Percentiles rank a stretch among this genome's conserved stretches.
These are phyloP conservation scores for Persicaria maculosa DNA, from an alignment of 148 eudicot species.

Conservation along the genomic window DNA sequence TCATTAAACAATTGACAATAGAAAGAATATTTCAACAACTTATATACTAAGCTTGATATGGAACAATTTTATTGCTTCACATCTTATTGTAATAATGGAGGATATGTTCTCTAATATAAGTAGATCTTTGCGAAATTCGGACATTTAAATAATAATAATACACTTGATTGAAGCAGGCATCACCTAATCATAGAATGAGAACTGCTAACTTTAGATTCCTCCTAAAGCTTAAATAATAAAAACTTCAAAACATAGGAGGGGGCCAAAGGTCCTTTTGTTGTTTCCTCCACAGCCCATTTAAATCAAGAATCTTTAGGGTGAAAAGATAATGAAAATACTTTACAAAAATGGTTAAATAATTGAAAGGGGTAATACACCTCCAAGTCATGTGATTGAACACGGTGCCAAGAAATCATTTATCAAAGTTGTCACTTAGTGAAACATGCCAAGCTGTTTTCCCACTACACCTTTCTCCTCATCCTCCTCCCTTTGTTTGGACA, in stretches of 20 bases:
- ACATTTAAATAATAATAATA: background rate
- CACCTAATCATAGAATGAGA: constrained; percentile 5
- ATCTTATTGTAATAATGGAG: no score
- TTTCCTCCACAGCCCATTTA: constrained; percentile 5
- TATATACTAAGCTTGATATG: no score
- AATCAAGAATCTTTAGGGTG: constrained; percentile 11
- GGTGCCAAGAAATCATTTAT: constrained; percentile 15
- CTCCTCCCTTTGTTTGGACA: background rate
- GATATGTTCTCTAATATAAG: no score
- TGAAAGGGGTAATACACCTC: constrained; percentile 14
- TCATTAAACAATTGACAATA: no score
- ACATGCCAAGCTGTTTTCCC: constrained; percentile 31
- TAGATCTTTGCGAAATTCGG: no score
- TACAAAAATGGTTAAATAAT: background rate
- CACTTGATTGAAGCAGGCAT: background rate
- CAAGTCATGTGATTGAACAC: constrained; percentile 18
- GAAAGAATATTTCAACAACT: no score
- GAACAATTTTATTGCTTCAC: no score
- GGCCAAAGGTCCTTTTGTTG: constrained; percentile 8
- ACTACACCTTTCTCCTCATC: constrained; percentile 9
- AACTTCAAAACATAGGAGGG: background rate
- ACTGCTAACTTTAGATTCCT: background rate
- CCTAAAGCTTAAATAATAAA: background rate
- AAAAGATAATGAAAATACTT: background rate
- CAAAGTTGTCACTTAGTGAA: constrained; percentile 31